Evolutionary conservation across 805 yeast genomes (phyloP), one percentile per base, ranked within the genome.

Genomic region (Yamadazyma insecticola): DNA sequence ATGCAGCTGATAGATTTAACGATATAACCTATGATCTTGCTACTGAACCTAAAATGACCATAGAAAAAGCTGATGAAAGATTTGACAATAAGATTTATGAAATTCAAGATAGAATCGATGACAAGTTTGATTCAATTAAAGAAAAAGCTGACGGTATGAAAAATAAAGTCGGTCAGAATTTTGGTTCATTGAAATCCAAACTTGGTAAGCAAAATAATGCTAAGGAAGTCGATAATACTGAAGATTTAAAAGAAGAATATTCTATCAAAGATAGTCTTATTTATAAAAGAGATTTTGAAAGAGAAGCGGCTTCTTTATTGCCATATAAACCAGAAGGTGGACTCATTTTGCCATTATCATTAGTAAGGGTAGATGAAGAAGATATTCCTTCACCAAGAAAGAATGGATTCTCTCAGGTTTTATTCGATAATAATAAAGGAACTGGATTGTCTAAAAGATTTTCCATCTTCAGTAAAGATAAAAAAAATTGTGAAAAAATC

Each of bases 401-500:
- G 7, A 35, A 34, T 16, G 19, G 13, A 5, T 51, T 41, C 28
- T 32, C 49, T 14, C 60, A 50, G 29, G 40, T 50, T 10, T 12
- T 32, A 4, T 30, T 14, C 15, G 10, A 14, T n/a, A 22, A 22
- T 2, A 10, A 12, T n/a, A 13, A 16, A 24, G 3, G 16, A 9
- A 20, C 22, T 12, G 21, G 15, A 4, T 22, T 36, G 8, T 6
- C 14, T 16, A 41, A 41, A 22, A 22, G 45, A 15, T 38, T 38
- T 20, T 33, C 42, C 2, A 40, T 47, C 8, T 45, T 42, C 31
- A 44, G 50, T 23, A 29, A 35, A 15, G 50, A 50, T 2, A 45
- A 44, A 19, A n/a, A n/a, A 13, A 56, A 56, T 16, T 74, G 78
- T 50, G 69, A 61, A 16, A 65, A 65, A 3, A 62, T 74, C 8